Conservation (phyloP, 2,329 filamentous ascomycete species). For the Fusarium musae region DNA sequence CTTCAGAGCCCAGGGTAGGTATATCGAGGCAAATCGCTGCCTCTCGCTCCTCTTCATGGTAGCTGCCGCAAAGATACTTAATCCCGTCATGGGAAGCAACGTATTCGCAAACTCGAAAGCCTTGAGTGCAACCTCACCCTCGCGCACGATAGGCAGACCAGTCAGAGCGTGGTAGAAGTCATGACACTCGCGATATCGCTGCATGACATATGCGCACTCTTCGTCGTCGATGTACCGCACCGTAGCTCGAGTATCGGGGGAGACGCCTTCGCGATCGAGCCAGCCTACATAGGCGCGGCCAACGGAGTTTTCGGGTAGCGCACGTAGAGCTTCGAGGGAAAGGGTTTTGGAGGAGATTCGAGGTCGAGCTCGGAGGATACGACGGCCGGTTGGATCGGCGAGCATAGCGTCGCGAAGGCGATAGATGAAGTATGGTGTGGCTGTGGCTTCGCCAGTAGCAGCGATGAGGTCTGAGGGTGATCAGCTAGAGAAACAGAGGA, state of each 20-base stretch:
- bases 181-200: conserved; percentile 95
- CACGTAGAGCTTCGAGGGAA: conserved; percentile 74
- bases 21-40: conserved; percentile 75
- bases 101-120: conserved; percentile 98
- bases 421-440: conserved; percentile 93
- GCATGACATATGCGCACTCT: conserved; percentile 98
- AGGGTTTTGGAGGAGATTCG: conserved; percentile 83
- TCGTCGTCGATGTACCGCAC: conserved; percentile 95
- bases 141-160: conserved; percentile 88
- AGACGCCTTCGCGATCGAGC: conserved; percentile 94
- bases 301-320: conserved; percentile 77
- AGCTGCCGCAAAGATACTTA: conserved; percentile 86
- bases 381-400: conserved; percentile 80
- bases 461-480: conserved; percentile 82
- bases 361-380: conserved; percentile 90
- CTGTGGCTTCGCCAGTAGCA: conserved; percentile 91
- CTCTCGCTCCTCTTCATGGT: conserved; percentile 87
- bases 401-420: conserved; percentile 95
- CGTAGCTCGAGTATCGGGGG: conserved; percentile 83
- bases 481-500: not conserved
- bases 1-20: conserved; percentile 89
- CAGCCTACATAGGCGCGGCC: conserved; percentile 86
- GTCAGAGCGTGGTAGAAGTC: conserved; percentile 98
- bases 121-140: conserved; percentile 97
- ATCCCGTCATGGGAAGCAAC: conserved; percentile 90